Evolutionary conservation across 2,329 filamentous ascomycete genomes (phyloP), one percentile per base, ranked within the genome.

Genomic region (Hypoxylon sp.): DNA sequence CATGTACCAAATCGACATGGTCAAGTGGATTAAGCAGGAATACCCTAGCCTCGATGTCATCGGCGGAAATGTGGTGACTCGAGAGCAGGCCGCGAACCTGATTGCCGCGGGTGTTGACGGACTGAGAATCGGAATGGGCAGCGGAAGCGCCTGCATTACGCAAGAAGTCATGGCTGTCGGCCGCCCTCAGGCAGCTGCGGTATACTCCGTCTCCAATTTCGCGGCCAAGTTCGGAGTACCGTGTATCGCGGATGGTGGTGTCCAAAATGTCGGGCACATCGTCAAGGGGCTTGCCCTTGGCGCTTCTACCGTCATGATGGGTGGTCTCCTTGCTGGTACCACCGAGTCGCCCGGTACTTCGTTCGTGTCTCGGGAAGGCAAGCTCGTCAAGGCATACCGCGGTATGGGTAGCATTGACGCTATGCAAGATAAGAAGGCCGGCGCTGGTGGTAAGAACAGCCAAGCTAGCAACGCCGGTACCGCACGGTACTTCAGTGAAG

Each of bases 111-210:
- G 95, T 77, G 94, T 92, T 62, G 95, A 99, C 77, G 96, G 95
- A 78, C 88, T 99, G 72, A 92, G 95, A 77, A 99, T 99, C 76
- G 95, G 95, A 77, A 99, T 99, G 95, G 95, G 95, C 72, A 97
- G 93, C 77, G 95, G 95, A 76, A 97, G 92, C 76, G 95, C 95
- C 76, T 99, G 95, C 81, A 99, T 99, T 73, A 99, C 95, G 59
- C 95, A 99, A 81, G 95, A 99, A 82, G 96, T 99, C 76, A 99
- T 99, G 95, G 95, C 95, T 71, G 94, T 99, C 51, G 95, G 96
- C 63, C 91, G 95, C 74, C 95, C 95, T 60, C 95, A 99, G 82
- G 95, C 96, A 43, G 92, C 94, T 26, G 90, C 95, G 44, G 94
- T 99, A 63, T 93, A 91, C 84, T 92, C 90, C 71, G 95, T 99